Evolutionary conservation across 2,329 filamentous ascomycete genomes (phyloP), one percentile per base, ranked within the genome.

Genomic region (Calonectria naviculata): DNA sequence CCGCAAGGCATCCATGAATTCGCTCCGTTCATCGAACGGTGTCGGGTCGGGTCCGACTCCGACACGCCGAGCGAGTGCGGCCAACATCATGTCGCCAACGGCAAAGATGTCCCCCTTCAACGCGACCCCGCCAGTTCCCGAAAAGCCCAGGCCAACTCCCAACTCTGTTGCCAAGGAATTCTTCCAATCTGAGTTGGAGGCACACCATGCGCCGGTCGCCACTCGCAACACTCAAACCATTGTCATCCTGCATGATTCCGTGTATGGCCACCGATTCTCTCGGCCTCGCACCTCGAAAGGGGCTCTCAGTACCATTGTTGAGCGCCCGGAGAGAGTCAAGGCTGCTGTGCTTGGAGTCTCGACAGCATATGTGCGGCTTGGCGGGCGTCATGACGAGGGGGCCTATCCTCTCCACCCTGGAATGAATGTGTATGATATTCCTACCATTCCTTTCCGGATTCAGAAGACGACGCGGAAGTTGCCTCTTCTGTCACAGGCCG

Each of bases 181-280:
- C 81, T 94, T 97, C 79, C 86, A 87, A 72, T 89, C 88, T 71
- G 94, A 97, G 80, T 82, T 97, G 36, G 86, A 89, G 19, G 82
- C 87, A 8, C 92, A 94, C 77, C 89, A 92, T 68, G 84, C 85
- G 36, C 79, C 79, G 2, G 81, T 84, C 13, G 81, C 83, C 3
- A 82, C 83, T 10, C 79, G 82, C 29, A 75, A 84, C 38, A 83
- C 89, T 13, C 87, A 95, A 71, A 95, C 95, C 0, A 84, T 97
- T 5, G 95, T 98, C 56, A 89, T 99, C 34, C 85, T 99, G 2
- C 95, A 98, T 78, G 97, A 99, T 84, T 92, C 93, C 65, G 98
- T 96, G 83, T 99, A 98, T 81, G 95, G 96, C 28, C 97, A 99
- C 84, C 92, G 95, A 26, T 99, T 92, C 82, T 94, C 95, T 13